Conservation (phyloP, 2,329 filamentous ascomycete species). For the Trichoderma simmonsii region DNA sequence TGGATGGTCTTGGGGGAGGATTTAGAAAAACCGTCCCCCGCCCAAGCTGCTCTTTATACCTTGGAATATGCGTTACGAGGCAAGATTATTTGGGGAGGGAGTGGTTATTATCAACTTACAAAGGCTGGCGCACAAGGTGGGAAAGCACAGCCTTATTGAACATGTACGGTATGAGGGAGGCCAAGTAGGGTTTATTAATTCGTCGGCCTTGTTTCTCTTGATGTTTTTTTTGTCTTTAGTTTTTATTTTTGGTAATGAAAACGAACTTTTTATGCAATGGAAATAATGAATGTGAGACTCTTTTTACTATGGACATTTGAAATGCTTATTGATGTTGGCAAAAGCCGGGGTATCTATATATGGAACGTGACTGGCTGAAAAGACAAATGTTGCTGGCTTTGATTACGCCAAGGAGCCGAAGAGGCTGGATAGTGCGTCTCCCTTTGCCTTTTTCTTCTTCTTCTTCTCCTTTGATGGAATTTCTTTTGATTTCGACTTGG, state of each 20-base stretch:
- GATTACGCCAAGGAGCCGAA: conserved; percentile 54
- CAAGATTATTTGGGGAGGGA: conserved; percentile 18
- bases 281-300: neutral
- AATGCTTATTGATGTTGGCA: neutral
- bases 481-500: neutral
- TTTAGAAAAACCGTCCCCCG: neutral
- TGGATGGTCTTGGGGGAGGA: neutral
- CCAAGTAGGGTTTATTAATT: conserved; percentile 24
- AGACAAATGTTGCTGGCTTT: neutral
- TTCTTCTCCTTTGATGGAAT: conserved; percentile 30
- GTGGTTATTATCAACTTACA: conserved; percentile 4
- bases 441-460: conserved; percentile 55
- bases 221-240: conserved; percentile 23
- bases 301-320: neutral
- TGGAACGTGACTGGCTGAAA: neutral
- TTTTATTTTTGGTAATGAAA: conserved; percentile 23
- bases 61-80: conserved; percentile 15
- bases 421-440: conserved; percentile 69
- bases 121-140: conserved; percentile 30
- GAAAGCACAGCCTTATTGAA: conserved; percentile 26
- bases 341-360: neutral
- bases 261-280: neutral
- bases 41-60: conserved; percentile 4
- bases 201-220: conserved; percentile 24
- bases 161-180: conserved; percentile 26